These are phyloP conservation scores for Neonectria faginata DNA, from an alignment of 2,329 filamentous ascomycete genomes.

Conservation along the genomic window DNA sequence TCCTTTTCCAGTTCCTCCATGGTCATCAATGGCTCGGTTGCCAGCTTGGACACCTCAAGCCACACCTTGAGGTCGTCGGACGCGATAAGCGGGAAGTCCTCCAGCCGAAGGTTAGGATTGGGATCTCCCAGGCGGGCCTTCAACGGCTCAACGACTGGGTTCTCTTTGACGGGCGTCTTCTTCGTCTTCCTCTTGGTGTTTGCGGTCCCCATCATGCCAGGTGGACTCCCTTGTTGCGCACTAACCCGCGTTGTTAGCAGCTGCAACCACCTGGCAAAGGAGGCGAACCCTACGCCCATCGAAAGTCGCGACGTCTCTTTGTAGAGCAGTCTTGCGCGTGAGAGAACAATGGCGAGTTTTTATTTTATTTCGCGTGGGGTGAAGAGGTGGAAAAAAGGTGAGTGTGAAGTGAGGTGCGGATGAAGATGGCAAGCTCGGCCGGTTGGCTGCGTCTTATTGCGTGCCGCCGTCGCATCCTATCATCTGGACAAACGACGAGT, in stretches of 20 bases:
- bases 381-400: neutral
- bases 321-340: neutral
- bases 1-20: constrained; percentile 22
- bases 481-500: neutral
- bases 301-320: neutral
- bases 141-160: neutral
- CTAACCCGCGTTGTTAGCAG: neutral
- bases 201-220: neutral
- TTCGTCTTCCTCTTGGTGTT: neutral
- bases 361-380: too few relatives aligned
- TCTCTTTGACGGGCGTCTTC: neutral
- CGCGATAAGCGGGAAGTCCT: constrained; percentile 6
- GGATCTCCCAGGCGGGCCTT: neutral
- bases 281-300: neutral
- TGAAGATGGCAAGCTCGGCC: neutral
- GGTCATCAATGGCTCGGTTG: constrained; percentile 23
- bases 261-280: neutral
- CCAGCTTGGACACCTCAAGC: neutral
- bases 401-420: neutral
- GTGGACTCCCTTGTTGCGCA: neutral
- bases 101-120: neutral
- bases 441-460: neutral
- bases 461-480: neutral
- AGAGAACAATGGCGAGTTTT: too few relatives aligned
- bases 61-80: constrained; percentile 1